Evolutionary conservation across 306 rosid genomes (phyloP), one percentile per base, ranked within the genome.

Genomic region (Cicer bijugum): DNA sequence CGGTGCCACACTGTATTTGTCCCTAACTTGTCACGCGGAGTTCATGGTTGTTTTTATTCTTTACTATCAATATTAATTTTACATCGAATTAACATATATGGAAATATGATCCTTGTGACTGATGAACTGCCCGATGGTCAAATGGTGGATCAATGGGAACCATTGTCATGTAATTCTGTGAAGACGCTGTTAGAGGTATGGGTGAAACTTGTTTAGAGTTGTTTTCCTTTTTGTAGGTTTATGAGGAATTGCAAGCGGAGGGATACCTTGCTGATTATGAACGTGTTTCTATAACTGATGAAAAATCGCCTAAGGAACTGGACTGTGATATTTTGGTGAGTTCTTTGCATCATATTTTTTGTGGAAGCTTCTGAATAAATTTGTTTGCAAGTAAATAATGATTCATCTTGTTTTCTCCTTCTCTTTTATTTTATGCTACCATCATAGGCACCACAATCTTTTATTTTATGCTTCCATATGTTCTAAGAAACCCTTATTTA

Each of bases 121-220:
- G 98, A 90, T 81, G 98, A 93, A 82, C 89, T 93, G 74, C 97
- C 90, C 42, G 97, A 93, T 84, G 98, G 98, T 78, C 98, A 93
- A 85, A 93, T 93, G 98, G 96, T 93, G 39, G 98, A 93, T 86
- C 98, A 93, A 75, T 93, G 98, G 97, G 97, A 93, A 75, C 86
- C 90, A 4, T 89, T 93, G 43, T 86, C 91, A 2, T 60, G 73
- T 79, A 78, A 86, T 84, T 90, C 93, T 47, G 89, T 93, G 70
- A 90, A 87, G 86, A 86, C 97, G 35, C 91, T 97, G 0, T 76
- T 93, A n/a, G n/a, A n/a, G n/a, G n/a, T n/a, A n/a, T n/a, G n/a
- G n/a, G n/a, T n/a, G n/a, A n/a, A n/a, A n/a, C n/a, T n/a, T n/a
- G n/a, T n/a, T n/a, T n/a, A n/a, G n/a, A n/a, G n/a, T n/a, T n/a